Evolutionary conservation across 164 flowering plant species (phyloP).

Genomic region (Platanus orientalis): DNA sequence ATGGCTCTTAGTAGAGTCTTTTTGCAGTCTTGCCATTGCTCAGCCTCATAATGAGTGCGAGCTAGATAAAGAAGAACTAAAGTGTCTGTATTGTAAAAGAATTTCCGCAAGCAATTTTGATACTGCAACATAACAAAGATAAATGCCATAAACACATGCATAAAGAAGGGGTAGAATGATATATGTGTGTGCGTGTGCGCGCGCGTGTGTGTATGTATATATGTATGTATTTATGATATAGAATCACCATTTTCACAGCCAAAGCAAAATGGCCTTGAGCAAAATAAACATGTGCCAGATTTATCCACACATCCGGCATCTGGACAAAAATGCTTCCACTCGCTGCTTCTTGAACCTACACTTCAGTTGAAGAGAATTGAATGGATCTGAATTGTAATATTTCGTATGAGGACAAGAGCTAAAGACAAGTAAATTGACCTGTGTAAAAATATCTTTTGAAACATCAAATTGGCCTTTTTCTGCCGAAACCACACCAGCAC

Average conservation of each 20-base stretch:
- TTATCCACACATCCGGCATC: conserved; percentile 99
- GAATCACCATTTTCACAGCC: conserved; percentile 86
- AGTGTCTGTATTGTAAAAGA: conserved; percentile 73
- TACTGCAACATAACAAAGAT: conserved; percentile 50
- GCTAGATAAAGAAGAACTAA: conserved; percentile 89
- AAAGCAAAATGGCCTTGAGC: conserved; percentile 93
- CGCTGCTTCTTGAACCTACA: conserved; percentile 96
- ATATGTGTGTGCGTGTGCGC: too few species aligned
- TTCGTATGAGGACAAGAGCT: background rate
- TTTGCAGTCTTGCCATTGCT: conserved; percentile 98
- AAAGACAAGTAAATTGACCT: conserved; percentile 38
- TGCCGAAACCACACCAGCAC: conserved; percentile 86
- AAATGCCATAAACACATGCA: conserved; percentile 5
- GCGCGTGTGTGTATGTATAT: too few species aligned
- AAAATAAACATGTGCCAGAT: conserved; percentile 93
- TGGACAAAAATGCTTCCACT: conserved; percentile 91
- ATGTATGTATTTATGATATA: conserved; percentile 3
- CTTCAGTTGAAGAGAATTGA: background rate
- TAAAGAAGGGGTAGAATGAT: background rate
- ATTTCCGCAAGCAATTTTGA: conserved; percentile 93
- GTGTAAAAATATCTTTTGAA: conserved; percentile 89
- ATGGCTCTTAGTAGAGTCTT: conserved; percentile 86
- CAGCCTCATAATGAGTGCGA: conserved; percentile 97
- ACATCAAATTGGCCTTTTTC: conserved; percentile 97
- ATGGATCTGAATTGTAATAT: background rate